Evolutionary conservation across 495 filamentous ascomycete genomes (phyloP), one percentile per base, ranked within the genome.

Genomic region (Trichoderma virens): DNA sequence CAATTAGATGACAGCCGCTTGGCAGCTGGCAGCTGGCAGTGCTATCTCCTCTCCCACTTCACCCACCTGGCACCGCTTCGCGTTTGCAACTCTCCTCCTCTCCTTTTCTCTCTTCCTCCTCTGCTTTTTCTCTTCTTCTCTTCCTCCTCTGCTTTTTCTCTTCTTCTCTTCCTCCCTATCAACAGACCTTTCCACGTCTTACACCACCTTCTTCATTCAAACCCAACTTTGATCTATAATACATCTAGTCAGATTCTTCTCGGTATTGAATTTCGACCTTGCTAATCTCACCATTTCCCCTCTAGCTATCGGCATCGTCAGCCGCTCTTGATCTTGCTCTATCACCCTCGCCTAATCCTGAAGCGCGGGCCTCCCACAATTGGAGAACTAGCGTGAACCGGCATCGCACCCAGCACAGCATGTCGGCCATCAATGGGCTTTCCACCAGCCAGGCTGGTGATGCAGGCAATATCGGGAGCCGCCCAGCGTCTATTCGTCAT

Each of bases 401-500:
- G 67, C 90, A 96, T 75, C 88, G 90, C 60, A 85, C 85, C n/a
- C 90, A 93, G 70, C 88, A 90, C 64, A 93, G 87, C 71, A 85
- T 96, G 70, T 89, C 70, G 8, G 71, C 71, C 54, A 68, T 74
- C 61, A 73, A 70, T 63, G 70, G 74, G 23, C 41, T 67, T 64
- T 60, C 31, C 31, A 23, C 69, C 16, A 18, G 38, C 30, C 67
- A 68, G 45, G 35, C 71, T 30, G 66, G 69, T 16, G 78, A 80
- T 54, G 65, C 68, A 34, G 70, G 64, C 66, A 76, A 76, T 35
- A 73, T 78, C n/a, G 77, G 70, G 66, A 75, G 71, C 62, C 80
- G 80, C 59, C 73, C 79, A 25, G 71, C 76, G 9, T 81, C 68
- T 62, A 63, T 84, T 70, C 76, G 82, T 31, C 81, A 87, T 75